These are phyloP conservation scores for Phellopilus nigrolimitatus DNA, from an alignment of 1,284 basidiomycete genomes.

Conservation along the genomic window DNA sequence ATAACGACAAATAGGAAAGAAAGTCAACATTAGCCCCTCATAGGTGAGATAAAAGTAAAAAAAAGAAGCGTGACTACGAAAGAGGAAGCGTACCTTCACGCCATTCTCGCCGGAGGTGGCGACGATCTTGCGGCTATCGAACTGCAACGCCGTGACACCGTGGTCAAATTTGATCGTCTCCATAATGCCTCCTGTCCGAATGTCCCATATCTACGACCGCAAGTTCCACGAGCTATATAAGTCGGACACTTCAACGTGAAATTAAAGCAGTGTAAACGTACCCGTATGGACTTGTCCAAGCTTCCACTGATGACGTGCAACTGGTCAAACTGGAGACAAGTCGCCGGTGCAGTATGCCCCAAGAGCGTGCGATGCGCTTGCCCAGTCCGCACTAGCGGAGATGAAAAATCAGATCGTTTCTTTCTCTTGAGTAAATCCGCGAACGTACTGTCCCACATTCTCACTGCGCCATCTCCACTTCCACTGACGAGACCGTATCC, in stretches of 20 bases:
- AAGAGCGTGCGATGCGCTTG: conserved; percentile 92
- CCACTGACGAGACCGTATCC: conserved; percentile 96
- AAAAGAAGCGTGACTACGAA: no score
- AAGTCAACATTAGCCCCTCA: neutral
- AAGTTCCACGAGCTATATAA: neutral
- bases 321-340: conserved; percentile 96
- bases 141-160: conserved; percentile 89
- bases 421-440: conserved; percentile 5
- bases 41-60: conserved; percentile 1
- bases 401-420: conserved; percentile 14
- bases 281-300: conserved; percentile 89
- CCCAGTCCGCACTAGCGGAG: conserved; percentile 84
- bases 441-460: conserved; percentile 98
- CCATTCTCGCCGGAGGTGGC: conserved; percentile 94
- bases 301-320: conserved; percentile 88
- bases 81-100: conserved; percentile 60
- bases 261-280: conserved; percentile 36
- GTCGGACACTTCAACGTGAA: neutral
- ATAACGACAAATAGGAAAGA: neutral
- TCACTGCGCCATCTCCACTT: conserved; percentile 92
- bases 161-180: conserved; percentile 92
- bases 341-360: conserved; percentile 93
- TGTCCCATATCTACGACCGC: conserved; percentile 82
- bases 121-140: conserved; percentile 91
- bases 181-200: conserved; percentile 83